Evolutionary conservation across 768 basidiomycete species (phyloP), one percentile per base, ranked within the genome.

Genomic region (Collybiopsis confluens): DNA sequence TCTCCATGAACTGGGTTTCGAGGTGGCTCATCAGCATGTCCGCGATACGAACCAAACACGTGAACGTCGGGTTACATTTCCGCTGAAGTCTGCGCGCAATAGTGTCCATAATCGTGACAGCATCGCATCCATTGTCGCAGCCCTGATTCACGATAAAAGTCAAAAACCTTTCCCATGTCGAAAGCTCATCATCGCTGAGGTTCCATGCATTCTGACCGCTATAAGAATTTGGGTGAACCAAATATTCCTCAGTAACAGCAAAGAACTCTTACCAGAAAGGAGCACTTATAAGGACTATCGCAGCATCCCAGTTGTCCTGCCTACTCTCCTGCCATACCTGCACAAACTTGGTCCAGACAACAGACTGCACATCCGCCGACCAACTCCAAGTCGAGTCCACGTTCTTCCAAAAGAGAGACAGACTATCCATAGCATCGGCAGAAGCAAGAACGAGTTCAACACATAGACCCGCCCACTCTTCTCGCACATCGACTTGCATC

Each of bases 21-120:
- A 84, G 63, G 42, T 81, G 73, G 0, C 77, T 75, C 33, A 90
- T 63, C 4, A 90, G 70, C 13, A 81, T 64, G 59, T 91, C 89
- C 5, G 80, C 80, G 36, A 86, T 72, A 28, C 82, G 83, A 13
- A 73, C 72, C 1, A 78, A 70, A 1, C 78, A 71, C 20, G 64
- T 66, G 51, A 66, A 73, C 33, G 70, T 68, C 44, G 67, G 75
- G 54, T 61, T 70, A 58, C 73, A 64, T 15, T 73, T 70, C 38
- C 65, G 65, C 6, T 69, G 68, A 36, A 89, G 70, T 28, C 71
- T 64, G 15, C 67, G 61, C 2, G 85, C 82, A 42, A 90, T 70
- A 15, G 73, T 71, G 56, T 87, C 79, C 46, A 91, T 68, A 43
- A 90, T 75, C 3, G 65, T 58, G 28, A 70, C 58, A 0, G 77